These are phyloP conservation scores for Pelargonium nanum DNA, from an alignment of 345 rosid species.

Conservation along the genomic window DNA sequence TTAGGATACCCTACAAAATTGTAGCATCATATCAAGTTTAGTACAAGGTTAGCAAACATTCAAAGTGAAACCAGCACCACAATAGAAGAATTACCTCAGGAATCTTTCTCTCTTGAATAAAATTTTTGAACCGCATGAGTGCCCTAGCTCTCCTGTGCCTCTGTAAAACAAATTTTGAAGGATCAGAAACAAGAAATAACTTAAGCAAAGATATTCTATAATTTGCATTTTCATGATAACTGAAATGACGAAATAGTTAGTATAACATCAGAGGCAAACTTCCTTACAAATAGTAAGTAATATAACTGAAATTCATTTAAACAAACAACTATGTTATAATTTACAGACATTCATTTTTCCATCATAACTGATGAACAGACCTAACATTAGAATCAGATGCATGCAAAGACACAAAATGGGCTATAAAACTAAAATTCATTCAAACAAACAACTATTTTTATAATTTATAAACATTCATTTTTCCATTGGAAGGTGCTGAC, in stretches of 20 bases:
- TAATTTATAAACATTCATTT: too few species aligned
- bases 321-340: too few species aligned
- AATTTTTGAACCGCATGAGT: conserved; percentile 45
- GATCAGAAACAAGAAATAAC: not conserved
- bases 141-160: conserved; percentile 73
- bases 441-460: not conserved
- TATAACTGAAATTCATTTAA: too few species aligned
- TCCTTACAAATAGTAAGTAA: not conserved
- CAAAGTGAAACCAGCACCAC: not conserved
- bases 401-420: too few species aligned
- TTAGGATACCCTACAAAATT: conserved; percentile 50
- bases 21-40: conserved; percentile 10
- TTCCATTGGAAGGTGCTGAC: too few species aligned
- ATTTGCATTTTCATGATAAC: not conserved
- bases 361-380: too few species aligned
- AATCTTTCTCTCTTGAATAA: conserved; percentile 31
- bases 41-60: not conserved
- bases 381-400: too few species aligned
- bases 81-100: conserved; percentile 38
- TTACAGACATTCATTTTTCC: too few species aligned
- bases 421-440: too few species aligned
- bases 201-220: not conserved
- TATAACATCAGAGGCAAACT: not conserved
- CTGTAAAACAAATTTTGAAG: conserved; percentile 30
- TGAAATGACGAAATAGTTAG: not conserved